These are phyloP conservation scores for Lentinula sp. DNA, from an alignment of 768 basidiomycete genomes.

Conservation along the genomic window DNA sequence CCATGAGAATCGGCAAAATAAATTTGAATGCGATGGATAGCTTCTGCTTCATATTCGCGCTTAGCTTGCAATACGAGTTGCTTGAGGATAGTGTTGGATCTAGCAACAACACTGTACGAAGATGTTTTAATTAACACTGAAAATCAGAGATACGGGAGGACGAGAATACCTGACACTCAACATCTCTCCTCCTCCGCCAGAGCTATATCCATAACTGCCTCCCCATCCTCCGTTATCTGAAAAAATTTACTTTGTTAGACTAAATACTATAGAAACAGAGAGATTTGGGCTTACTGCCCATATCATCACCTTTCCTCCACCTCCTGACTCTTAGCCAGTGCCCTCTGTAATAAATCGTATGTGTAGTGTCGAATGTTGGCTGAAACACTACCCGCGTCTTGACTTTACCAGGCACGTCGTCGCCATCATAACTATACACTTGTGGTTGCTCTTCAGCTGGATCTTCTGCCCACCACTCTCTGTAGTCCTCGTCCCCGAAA, in stretches of 20 bases:
- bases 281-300: not conserved
- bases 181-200: constrained; percentile 60
- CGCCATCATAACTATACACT: constrained; percentile 38
- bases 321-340: constrained; percentile 80
- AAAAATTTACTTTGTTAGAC: not conserved
- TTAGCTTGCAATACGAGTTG: constrained; percentile 89
- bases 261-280: no score
- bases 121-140: not conserved
- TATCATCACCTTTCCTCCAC: constrained; percentile 53
- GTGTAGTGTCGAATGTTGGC: constrained; percentile 82
- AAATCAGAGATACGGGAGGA: not conserved
- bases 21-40: constrained; percentile 81
- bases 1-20: constrained; percentile 88
- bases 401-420: constrained; percentile 47
- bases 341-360: constrained; percentile 81
- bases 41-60: constrained; percentile 82
- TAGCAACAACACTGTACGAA: constrained; percentile 64
- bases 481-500: constrained; percentile 49
- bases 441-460: not conserved
- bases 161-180: constrained; percentile 61
- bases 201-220: not conserved
- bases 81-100: constrained; percentile 79
- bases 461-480: constrained; percentile 14
- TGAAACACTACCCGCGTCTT: constrained; percentile 85
- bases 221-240: not conserved